A percentile compares a stretch with the other conserved stretches of the same genome.
phyloP scores from a whole-genome alignment of 805 yeast genomes.

The Suhomyces pyralidae region DNA sequence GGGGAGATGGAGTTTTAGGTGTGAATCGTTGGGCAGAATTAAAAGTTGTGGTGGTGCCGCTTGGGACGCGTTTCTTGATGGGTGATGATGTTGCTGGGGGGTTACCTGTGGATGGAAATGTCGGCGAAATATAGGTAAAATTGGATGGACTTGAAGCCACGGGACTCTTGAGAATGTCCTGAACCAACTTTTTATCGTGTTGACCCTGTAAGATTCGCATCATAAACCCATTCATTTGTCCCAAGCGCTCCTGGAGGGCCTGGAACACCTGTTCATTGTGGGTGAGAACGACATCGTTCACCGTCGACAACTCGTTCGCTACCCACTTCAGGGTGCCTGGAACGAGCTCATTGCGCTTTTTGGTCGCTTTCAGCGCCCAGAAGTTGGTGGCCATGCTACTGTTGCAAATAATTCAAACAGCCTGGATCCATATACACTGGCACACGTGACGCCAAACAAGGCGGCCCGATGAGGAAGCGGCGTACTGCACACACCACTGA shows the following conservation, averaged over 20 bases:
- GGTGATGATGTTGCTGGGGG: background rate
- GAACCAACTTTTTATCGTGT: conserved; percentile 1
- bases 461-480: background rate
- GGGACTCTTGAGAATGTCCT: background rate
- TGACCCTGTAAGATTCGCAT: conserved; percentile 24
- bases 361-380: conserved; percentile 37
- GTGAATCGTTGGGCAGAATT: background rate
- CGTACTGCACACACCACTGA: background rate
- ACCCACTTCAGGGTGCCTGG: conserved; percentile 57
- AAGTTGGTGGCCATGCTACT: conserved; percentile 11
- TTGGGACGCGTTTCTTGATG: background rate
- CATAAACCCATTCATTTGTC: conserved; percentile 43
- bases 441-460: background rate
- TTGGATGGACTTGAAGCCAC: conserved; percentile 3
- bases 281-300: conserved; percentile 34
- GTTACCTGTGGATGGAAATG: background rate
- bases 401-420: background rate
- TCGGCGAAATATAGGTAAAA: conserved; percentile 5
- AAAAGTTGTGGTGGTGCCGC: background rate
- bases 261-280: conserved; percentile 40
- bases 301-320: conserved; percentile 40
- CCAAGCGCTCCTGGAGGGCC: conserved; percentile 36
- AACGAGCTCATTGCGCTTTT: conserved; percentile 25
- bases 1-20: conserved; percentile 5
- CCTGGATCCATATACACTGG: background rate